A percentile compares a stretch with the other conserved stretches of the same genome.
Evolutionary conservation across 257 asterid species (phyloP).

Genomic region (Buddleja alternifolia): DNA sequence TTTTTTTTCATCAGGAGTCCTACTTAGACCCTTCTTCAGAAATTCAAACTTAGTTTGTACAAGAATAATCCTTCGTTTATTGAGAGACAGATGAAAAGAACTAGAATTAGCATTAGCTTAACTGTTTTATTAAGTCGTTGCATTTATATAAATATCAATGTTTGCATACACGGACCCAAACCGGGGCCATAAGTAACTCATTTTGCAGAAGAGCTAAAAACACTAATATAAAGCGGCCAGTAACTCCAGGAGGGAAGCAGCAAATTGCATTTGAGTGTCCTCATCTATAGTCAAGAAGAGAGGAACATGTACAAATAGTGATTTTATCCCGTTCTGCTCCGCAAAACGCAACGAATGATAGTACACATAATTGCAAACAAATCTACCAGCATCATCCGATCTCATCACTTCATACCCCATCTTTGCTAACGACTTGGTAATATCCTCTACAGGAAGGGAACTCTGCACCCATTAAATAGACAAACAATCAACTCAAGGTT

Average conservation of each 20-base stretch:
- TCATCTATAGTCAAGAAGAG: slow-evolving; percentile 64
- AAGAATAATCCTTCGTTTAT: too few relatives aligned
- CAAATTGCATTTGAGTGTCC: slow-evolving; percentile 69
- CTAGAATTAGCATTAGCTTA: too few relatives aligned
- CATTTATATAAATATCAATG: too few relatives aligned
- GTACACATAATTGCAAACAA: slow-evolving; percentile 68
- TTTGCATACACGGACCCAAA: too few relatives aligned
- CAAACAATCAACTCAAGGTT: too few relatives aligned
- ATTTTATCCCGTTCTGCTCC: slow-evolving; percentile 54
- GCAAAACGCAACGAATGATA: slow-evolving; percentile 64
- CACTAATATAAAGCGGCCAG: slow-evolving; percentile 44
- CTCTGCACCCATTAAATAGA: slow-evolving; percentile 47
- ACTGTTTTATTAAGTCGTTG: too few relatives aligned
- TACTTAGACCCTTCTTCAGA: too few relatives aligned
- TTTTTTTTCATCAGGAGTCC: too few relatives aligned
- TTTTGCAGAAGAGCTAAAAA: neutral
- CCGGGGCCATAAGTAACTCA: too few relatives aligned
- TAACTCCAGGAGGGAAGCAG: slow-evolving; percentile 57
- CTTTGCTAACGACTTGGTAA: slow-evolving; percentile 62
- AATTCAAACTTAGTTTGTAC: too few relatives aligned
- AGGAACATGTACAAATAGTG: slow-evolving; percentile 64
- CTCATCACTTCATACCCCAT: slow-evolving; percentile 82
- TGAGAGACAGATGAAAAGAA: too few relatives aligned
- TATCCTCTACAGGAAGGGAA: slow-evolving; percentile 72
- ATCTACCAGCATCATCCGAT: slow-evolving; percentile 66